phyloP scores from a whole-genome alignment of 352 stramenopile species.

The Halophytophthora polymorphica region DNA sequence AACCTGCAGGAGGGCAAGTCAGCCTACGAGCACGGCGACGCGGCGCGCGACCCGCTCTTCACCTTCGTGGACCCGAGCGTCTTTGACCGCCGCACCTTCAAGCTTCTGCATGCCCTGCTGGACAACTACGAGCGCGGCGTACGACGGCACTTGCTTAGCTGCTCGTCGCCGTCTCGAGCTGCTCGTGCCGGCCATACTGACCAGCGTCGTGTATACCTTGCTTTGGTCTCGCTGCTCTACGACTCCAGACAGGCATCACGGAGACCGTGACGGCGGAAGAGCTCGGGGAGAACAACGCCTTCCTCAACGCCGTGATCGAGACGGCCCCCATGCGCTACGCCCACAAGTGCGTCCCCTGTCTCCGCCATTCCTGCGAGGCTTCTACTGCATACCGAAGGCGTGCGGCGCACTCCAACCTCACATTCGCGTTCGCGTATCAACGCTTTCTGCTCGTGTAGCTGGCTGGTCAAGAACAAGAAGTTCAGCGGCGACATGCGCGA shows the following conservation, averaged over 20 bases:
- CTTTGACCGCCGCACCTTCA: conserved; percentile 90
- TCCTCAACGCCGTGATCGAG: conserved; percentile 91
- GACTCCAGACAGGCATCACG: conserved; percentile 64
- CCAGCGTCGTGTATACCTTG: background rate
- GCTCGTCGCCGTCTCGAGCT: background rate
- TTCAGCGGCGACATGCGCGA: conserved; percentile 61
- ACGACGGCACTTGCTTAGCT: conserved; percentile 3
- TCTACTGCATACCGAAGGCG: background rate
- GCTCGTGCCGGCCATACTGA: background rate
- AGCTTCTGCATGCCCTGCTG: conserved; percentile 88
- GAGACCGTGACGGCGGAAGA: conserved; percentile 89
- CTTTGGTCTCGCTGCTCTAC: conserved; percentile 1
- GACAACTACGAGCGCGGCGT: conserved; percentile 88
- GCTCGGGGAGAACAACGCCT: conserved; percentile 86
- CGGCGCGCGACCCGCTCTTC: conserved; percentile 89
- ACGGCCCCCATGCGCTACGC: conserved; percentile 93
- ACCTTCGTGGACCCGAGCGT: conserved; percentile 81
- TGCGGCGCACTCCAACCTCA: background rate
- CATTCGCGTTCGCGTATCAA: too few species aligned
- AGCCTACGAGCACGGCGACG: conserved; percentile 86
- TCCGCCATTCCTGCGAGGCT: background rate
- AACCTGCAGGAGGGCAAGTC: conserved; percentile 93
- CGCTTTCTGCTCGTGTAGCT: too few species aligned
- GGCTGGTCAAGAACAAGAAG: conserved; percentile 84
- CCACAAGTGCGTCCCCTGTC: conserved; percentile 68